Base-by-base conservation (phyloP, 2,329 filamentous ascomycete genomes). In the Mycosphaerella sp. region DNA sequence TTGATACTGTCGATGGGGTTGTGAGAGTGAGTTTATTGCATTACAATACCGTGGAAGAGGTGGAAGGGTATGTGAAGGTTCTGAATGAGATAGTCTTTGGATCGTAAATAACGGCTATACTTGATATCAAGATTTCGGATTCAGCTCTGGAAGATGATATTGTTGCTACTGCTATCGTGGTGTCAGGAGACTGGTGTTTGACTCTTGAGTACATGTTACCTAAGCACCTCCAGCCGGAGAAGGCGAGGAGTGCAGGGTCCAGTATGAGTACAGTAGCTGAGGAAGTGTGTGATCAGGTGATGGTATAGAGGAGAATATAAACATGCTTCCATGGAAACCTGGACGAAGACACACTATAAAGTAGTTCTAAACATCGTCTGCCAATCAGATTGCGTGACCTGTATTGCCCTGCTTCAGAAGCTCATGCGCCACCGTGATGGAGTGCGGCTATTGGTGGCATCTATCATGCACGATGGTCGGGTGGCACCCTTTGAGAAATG, bases 11-110 rank as follows among this genome's bases (percentile, higher is more conserved):
- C 7, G 76, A 86, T 58, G 85, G 83, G 0, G 78, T 87, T 7
- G 75, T 85, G 4, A 75, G 85, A 56, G 80, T 87, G n/a, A 86
- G 82, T 60, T 74, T 87, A 73, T 76, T 85, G 49, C 84, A 87
- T 67, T 88, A 88, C 63, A 25, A 39, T 25, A 43, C 52, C 77
- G 79, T 79, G 58, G 76, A 80, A 2, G 81, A 85, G 63, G 71
- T 84, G 2, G 68, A 71, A 41, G 70, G 65, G 7, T 72, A 82
- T 49, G 73, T 82, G 16, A 70, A 71, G 32, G 70, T 76, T 1
- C 60, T 84, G 49, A 76, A 81, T 53, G 72, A 74, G 55, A 70
- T 78, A 9, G 50, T 65, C 4, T 35, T 27, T 25, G 21, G 21
- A 5, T 25, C n/a, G n/a, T n/a, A n/a, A n/a, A n/a, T n/a, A n/a